phyloP scores from a whole-genome alignment of 306 rosid species.

The Vigna nakashimae region DNA sequence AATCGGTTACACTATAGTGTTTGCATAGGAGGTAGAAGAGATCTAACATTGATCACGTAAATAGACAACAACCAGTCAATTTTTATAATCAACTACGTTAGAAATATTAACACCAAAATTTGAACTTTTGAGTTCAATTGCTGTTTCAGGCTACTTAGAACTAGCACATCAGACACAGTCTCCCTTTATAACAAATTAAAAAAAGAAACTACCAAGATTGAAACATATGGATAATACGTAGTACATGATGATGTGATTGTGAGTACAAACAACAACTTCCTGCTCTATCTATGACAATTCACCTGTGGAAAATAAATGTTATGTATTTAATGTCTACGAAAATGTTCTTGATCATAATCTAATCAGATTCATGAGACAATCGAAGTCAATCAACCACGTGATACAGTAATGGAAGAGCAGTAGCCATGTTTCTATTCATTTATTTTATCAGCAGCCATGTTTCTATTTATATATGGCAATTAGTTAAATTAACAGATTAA shows the following conservation, averaged over 20 bases:
- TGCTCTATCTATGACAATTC: slow-evolving; percentile 1
- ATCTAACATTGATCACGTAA: background rate
- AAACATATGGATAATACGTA: slow-evolving; percentile 4
- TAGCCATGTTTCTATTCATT: background rate
- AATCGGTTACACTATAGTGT: slow-evolving; percentile 6
- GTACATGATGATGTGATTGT: slow-evolving; percentile 5
- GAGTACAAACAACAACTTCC: slow-evolving; percentile 32
- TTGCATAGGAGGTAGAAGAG: slow-evolving; percentile 23
- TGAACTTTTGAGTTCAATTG: slow-evolving; percentile 20
- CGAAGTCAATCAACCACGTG: slow-evolving; percentile 33
- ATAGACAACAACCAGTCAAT: background rate
- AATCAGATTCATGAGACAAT: slow-evolving; percentile 1
- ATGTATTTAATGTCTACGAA: slow-evolving; percentile 17
- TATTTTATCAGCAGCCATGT: background rate
- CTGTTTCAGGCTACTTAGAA: slow-evolving; percentile 27
- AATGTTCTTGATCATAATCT: slow-evolving; percentile 1
- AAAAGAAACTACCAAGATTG: slow-evolving; percentile 32
- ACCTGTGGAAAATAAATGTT: slow-evolving; percentile 8
- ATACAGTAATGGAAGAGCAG: slow-evolving; percentile 1
- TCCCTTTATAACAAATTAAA: slow-evolving; percentile 20
- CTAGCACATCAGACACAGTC: slow-evolving; percentile 18
- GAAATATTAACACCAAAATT: slow-evolving; percentile 20
- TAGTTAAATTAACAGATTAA: background rate
- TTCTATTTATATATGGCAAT: background rate
- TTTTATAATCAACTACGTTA: slow-evolving; percentile 6